phyloP scores from a whole-genome alignment of 2,329 filamentous ascomycete genomes.

The Penicillium sp. region DNA sequence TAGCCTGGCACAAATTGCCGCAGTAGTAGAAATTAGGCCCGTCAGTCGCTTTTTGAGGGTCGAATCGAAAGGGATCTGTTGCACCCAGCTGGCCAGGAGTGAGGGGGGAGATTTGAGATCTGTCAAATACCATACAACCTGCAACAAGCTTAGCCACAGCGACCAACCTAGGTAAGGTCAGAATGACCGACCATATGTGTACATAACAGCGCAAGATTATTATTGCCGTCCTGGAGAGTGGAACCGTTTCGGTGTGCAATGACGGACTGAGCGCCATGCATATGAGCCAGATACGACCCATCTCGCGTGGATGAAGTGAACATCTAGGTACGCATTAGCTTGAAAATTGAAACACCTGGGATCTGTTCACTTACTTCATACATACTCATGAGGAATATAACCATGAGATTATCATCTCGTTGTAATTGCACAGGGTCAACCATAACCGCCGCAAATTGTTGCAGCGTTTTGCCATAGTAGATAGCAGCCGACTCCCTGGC shows the following conservation, averaged over 20 bases:
- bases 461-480: slow-evolving; percentile 10
- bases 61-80: slow-evolving; percentile 7
- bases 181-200: slow-evolving; percentile 7
- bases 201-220: slow-evolving; percentile 7
- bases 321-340: slow-evolving; percentile 1
- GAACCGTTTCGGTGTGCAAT: slow-evolving; percentile 5
- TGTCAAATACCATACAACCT: slow-evolving; percentile 8
- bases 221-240: slow-evolving; percentile 2
- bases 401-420: slow-evolving; percentile 9
- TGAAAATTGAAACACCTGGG: background rate
- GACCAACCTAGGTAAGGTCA: too few relatives aligned
- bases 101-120: slow-evolving; percentile 4
- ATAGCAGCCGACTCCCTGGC: slow-evolving; percentile 5
- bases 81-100: slow-evolving; percentile 3
- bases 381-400: slow-evolving; percentile 10
- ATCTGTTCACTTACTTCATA: slow-evolving; percentile 11
- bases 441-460: slow-evolving; percentile 8
- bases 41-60: slow-evolving; percentile 2
- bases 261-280: slow-evolving; percentile 14
- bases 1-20: background rate
- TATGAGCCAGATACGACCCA: slow-evolving; percentile 14
- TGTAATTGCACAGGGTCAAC: slow-evolving; percentile 2
- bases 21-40: background rate
- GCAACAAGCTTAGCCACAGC: background rate
- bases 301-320: slow-evolving; percentile 10